phyloP scores from a whole-genome alignment of 345 rosid species.

The Ricinus communis region DNA sequence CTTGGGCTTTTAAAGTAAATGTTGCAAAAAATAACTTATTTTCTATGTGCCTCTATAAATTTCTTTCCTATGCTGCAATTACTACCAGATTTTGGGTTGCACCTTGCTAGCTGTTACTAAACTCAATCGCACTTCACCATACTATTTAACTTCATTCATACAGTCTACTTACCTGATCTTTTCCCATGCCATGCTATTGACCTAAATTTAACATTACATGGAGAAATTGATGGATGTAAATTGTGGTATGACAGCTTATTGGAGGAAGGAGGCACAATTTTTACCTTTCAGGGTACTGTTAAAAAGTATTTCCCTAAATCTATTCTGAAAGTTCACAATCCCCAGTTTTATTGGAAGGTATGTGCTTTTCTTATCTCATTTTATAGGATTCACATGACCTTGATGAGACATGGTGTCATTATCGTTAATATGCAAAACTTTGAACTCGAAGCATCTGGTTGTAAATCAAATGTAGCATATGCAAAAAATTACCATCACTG shows the following conservation, averaged over 20 bases:
- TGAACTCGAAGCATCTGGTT: too few species aligned
- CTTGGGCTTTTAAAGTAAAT: too few species aligned
- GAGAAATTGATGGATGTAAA: neutral
- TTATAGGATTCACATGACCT: neutral
- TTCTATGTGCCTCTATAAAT: too few species aligned
- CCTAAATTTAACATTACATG: neutral
- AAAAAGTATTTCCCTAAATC: constrained; percentile 43
- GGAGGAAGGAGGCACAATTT: constrained; percentile 91
- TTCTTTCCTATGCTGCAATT: too few species aligned
- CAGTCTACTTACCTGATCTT: too few species aligned
- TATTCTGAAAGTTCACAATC: constrained; percentile 65
- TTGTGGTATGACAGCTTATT: constrained; percentile 43
- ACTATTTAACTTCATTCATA: too few species aligned
- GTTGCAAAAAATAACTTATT: too few species aligned
- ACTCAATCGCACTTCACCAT: neutral
- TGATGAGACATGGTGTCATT: too few species aligned
- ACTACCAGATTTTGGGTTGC: too few species aligned
- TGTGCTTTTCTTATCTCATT: neutral
- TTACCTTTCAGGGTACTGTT: constrained; percentile 57
- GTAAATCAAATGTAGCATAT: neutral
- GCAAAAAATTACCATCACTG: neutral
- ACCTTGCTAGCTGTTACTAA: neutral
- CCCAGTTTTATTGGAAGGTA: constrained; percentile 96
- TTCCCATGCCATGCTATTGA: too few species aligned
- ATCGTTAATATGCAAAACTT: neutral